Base-by-base conservation (phyloP, 345 rosid genomes). In the Rhodamnia argentea region DNA sequence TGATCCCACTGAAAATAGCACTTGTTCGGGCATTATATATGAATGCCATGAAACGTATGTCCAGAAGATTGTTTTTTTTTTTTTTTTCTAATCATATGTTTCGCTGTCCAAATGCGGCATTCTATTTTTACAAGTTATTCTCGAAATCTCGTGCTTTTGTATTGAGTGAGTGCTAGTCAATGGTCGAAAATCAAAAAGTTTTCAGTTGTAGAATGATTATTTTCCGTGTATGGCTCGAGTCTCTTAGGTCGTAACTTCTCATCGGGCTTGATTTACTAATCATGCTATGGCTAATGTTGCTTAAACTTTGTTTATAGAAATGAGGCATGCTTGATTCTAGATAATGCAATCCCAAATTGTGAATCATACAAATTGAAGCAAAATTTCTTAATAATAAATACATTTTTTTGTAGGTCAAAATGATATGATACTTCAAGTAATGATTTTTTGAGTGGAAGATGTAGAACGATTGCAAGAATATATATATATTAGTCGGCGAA, bases 401-500 rank as follows among this genome's bases (percentile, higher is more conserved):
- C 40, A 2, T 37, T 37, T 37, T 37, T 37, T 37, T 37, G 2
- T 37, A n/a, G n/a, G 40, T 37, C 40, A 37, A 37, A 37, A 37
- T 37, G 40, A 37, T 37, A 37, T 37, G 3, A 3, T 2, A 15
- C 75, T 16, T 7, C 13, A 52, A 52, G 5, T 2, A 52, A 13
- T 59, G 14, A 5, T 26, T 26, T 2, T 0, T 2, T n/a, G 18
- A 59, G 32, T 10, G 27, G 10, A 5, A 13, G 8, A n/a, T n/a
- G 70, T 27, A 60, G 10, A 27, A 18, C 13, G 2, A 4, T 13
- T 60, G 7, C 6, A 6, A 3, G 6, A 27, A 59, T 55, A 64
- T 8, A 64, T 64, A 1, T 3, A 8, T 4, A n/a, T 16, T 18
- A 5, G 2, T 0, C 13, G 81, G 26, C 3, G 0, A 1, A 1